Conservation (phyloP, 177 flowering plant genomes). For the Vitis hybrid region DNA sequence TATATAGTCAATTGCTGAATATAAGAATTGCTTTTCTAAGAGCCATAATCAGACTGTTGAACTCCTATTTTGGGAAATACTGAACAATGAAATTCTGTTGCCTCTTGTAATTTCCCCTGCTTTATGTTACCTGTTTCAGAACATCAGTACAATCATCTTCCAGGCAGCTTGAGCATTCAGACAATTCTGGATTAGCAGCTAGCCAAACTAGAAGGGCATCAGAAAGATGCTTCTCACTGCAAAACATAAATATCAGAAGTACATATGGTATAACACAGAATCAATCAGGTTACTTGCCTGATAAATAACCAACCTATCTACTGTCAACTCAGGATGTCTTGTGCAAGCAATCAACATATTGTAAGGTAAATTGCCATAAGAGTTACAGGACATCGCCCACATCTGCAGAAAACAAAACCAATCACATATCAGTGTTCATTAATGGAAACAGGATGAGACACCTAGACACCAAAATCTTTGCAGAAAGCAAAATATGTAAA, state of each 20-base stretch:
- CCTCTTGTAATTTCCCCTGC: too few relatives aligned
- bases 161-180: conserved; percentile 15
- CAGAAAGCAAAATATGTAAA: too few relatives aligned
- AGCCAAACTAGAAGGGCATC: conserved; percentile 66
- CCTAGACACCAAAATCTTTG: too few relatives aligned
- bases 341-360: conserved; percentile 40
- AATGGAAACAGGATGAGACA: background rate
- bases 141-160: conserved; percentile 21
- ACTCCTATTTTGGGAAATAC: too few relatives aligned
- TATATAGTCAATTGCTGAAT: too few relatives aligned
- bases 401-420: conserved; percentile 37
- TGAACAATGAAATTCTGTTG: too few relatives aligned
- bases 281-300: conserved; percentile 3
- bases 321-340: conserved; percentile 56
- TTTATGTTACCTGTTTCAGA: conserved; percentile 41
- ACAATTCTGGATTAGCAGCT: conserved; percentile 21
- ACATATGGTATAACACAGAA: background rate
- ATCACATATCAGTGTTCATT: conserved; percentile 11
- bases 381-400: conserved; percentile 46
- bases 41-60: too few relatives aligned
- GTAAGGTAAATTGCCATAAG: conserved; percentile 45
- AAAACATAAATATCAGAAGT: conserved; percentile 21
- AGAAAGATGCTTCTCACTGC: conserved; percentile 74
- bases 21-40: too few relatives aligned
- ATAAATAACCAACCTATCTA: conserved; percentile 53